These are phyloP conservation scores for Suillus hirtellus DNA, from an alignment of 768 basidiomycete species.

Conservation along the genomic window DNA sequence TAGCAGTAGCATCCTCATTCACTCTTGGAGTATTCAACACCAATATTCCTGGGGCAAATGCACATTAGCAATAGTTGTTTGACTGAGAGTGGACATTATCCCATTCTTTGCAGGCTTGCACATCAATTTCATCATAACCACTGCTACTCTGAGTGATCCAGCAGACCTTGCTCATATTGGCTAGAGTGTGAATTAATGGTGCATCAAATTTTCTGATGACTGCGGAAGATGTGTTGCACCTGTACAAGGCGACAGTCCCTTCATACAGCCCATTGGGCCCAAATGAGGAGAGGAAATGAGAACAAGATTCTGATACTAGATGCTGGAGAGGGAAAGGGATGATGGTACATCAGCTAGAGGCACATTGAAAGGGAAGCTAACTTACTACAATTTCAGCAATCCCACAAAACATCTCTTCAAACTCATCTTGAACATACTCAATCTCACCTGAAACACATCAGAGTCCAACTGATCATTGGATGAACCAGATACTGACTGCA, in stretches of 20 bases:
- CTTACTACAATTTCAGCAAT: slow-evolving; percentile 75
- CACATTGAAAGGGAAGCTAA: slow-evolving; percentile 14
- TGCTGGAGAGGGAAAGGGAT: slow-evolving; percentile 30
- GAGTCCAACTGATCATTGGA: background rate
- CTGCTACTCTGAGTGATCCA: slow-evolving; percentile 90
- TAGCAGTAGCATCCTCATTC: slow-evolving; percentile 85
- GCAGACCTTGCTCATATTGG: slow-evolving; percentile 53
- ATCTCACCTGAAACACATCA: slow-evolving; percentile 48
- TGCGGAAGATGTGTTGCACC: slow-evolving; percentile 63
- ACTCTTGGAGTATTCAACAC: slow-evolving; percentile 85
- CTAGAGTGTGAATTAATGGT: slow-evolving; percentile 66
- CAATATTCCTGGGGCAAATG: slow-evolving; percentile 50
- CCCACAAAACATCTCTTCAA: slow-evolving; percentile 55
- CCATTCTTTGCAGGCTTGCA: slow-evolving; percentile 64
- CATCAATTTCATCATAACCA: slow-evolving; percentile 83
- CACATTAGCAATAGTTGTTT: background rate
- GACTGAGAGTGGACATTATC: slow-evolving; percentile 41
- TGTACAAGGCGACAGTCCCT: slow-evolving; percentile 69
- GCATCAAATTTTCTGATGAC: slow-evolving; percentile 75
- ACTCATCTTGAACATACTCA: slow-evolving; percentile 76
- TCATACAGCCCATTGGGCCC: slow-evolving; percentile 66
- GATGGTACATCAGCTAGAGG: background rate
- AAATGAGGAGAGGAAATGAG: slow-evolving; percentile 64
- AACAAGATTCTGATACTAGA: slow-evolving; percentile 55
- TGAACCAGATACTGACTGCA: slow-evolving; percentile 21